Evolutionary conservation across 768 basidiomycete genomes (phyloP).

Genomic region (Mycena filopes): DNA sequence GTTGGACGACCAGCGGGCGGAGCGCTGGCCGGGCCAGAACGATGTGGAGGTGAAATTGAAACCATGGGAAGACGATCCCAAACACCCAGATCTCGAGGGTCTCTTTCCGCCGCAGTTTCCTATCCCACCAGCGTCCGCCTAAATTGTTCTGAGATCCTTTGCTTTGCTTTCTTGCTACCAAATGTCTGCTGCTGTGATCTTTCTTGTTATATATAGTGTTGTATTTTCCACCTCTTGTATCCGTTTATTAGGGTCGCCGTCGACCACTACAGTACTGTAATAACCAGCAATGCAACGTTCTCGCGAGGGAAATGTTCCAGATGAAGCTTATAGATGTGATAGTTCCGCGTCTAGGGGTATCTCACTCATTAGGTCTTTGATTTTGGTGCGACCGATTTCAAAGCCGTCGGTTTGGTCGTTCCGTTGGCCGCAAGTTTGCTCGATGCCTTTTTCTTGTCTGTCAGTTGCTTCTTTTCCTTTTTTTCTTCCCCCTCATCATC

Average conservation of each 20-base stretch:
- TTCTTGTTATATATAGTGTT: conserved; percentile 16
- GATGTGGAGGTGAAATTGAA: conserved; percentile 67
- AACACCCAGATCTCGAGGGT: conserved; percentile 58
- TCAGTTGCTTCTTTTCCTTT: conserved; percentile 32
- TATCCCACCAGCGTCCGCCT: too few species aligned
- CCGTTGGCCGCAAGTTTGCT: conserved; percentile 1
- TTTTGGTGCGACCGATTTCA: not conserved
- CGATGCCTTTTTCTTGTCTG: not conserved
- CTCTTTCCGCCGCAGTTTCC: conserved; percentile 37
- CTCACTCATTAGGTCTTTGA: not conserved
- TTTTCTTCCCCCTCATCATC: conserved; percentile 49
- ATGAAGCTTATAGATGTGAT: not conserved
- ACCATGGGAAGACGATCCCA: conserved; percentile 67
- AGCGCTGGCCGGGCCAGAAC: conserved; percentile 73
- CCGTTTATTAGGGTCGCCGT: conserved; percentile 3
- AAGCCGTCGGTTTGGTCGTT: not conserved
- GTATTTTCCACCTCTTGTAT: conserved; percentile 19
- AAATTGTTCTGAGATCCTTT: not conserved
- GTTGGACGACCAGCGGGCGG: conserved; percentile 79
- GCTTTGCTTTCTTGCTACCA: conserved; percentile 4
- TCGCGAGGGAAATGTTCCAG: not conserved
- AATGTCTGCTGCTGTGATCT: conserved; percentile 3
- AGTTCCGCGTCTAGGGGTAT: not conserved
- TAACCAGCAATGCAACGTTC: conserved; percentile 3
- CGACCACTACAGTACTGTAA: conserved; percentile 12